Conservation (phyloP, 2,329 filamentous ascomycete genomes). For the Pseudocercospora eumusae region DNA sequence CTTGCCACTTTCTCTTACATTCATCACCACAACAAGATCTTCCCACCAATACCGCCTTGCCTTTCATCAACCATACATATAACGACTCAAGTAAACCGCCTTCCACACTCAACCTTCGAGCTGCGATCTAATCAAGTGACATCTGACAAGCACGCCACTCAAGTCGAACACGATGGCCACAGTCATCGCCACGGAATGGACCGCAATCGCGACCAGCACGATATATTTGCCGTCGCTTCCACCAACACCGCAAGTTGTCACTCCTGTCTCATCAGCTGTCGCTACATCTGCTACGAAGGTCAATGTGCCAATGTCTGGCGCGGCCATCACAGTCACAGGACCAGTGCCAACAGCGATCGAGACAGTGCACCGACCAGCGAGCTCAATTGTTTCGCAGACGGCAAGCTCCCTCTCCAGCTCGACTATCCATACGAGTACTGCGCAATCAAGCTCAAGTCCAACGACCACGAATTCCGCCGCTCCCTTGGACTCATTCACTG, state of each 20-base stretch:
- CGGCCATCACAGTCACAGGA: neutral
- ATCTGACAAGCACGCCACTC: neutral
- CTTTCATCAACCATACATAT: neutral
- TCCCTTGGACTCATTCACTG: neutral
- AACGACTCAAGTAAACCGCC: too few species aligned
- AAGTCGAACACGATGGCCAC: neutral
- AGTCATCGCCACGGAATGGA: neutral
- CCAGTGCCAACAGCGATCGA: neutral
- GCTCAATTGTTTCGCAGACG: neutral
- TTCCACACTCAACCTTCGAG: neutral
- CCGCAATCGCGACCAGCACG: neutral
- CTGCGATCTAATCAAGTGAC: neutral
- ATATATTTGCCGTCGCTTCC: neutral
- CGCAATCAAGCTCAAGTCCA: neutral
- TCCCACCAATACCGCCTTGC: neutral
- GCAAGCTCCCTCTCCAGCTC: neutral
- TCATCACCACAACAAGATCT: neutral
- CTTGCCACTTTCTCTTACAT: slow-evolving; percentile 1
- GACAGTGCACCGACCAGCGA: neutral
- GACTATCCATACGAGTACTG: too few species aligned
- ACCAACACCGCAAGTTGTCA: neutral
- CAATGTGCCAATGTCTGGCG: neutral
- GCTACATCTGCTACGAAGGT: neutral
- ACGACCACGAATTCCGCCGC: too few species aligned
- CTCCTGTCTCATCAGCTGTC: neutral